Conservation (phyloP, 495 filamentous ascomycete species). For the Tuber calosporum region DNA sequence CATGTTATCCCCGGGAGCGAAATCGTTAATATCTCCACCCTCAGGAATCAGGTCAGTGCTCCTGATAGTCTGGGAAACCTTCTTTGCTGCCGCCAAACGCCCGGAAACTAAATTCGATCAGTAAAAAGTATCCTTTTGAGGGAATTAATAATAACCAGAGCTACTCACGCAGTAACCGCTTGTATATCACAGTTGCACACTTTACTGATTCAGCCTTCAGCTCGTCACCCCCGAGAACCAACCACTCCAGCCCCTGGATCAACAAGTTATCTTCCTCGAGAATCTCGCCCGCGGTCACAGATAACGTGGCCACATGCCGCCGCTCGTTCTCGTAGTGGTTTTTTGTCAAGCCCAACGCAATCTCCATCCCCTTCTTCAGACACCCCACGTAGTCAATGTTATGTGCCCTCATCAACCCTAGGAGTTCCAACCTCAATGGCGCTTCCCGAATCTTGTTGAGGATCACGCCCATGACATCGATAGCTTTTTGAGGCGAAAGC, state of each 20-base stretch:
- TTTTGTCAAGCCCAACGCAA: conserved; percentile 28
- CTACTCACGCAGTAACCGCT: conserved; percentile 62
- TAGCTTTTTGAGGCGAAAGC: conserved; percentile 50
- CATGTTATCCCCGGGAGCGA: not conserved
- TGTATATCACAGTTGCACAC: conserved; percentile 61
- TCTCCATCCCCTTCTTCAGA: conserved; percentile 44
- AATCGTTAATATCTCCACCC: conserved; percentile 10
- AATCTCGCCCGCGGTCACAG: conserved; percentile 56
- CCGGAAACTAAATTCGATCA: conserved; percentile 37
- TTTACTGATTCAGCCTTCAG: conserved; percentile 65
- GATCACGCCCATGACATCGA: conserved; percentile 48
- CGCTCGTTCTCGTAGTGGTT: conserved; percentile 25
- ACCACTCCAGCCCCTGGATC: conserved; percentile 80
- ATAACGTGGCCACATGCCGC: conserved; percentile 39
- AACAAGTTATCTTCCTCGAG: conserved; percentile 62
- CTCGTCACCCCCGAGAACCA: conserved; percentile 62
- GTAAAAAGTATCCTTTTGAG: conserved; percentile 16
- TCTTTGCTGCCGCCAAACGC: conserved; percentile 38
- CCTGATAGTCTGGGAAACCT: conserved; percentile 29
- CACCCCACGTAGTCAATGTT: conserved; percentile 51
- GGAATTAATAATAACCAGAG: conserved; percentile 9
- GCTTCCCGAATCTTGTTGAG: conserved; percentile 59
- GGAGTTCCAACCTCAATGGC: conserved; percentile 47
- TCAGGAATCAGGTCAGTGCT: conserved; percentile 33
- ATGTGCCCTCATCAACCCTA: conserved; percentile 52